Conservation (phyloP, 1,139 yeast genomes). For the Lodderomyces parapsilosis region DNA sequence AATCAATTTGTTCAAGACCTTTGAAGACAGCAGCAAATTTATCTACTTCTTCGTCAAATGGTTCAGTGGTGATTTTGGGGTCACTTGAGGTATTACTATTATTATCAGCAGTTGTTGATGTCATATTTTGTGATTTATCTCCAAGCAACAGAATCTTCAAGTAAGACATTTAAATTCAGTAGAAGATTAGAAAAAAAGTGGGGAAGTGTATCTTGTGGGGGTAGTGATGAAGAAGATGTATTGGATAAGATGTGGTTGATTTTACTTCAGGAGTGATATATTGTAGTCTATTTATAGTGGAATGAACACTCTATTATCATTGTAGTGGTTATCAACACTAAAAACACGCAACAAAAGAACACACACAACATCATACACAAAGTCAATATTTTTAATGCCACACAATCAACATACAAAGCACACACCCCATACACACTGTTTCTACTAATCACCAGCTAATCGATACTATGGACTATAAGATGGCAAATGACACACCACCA, state of each 20-base stretch:
- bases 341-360: too few species aligned
- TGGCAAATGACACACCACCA: too few species aligned
- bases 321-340: background rate
- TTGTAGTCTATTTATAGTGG: background rate
- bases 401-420: background rate
- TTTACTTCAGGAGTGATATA: too few species aligned
- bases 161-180: background rate
- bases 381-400: background rate
- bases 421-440: too few species aligned
- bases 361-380: background rate
- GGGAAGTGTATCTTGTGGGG: too few species aligned
- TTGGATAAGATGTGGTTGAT: too few species aligned
- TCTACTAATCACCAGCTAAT: too few species aligned
- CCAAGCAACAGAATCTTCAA: slow-evolving; percentile 2
- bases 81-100: too few species aligned
- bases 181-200: background rate
- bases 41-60: slow-evolving; percentile 1
- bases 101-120: background rate
- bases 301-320: too few species aligned
- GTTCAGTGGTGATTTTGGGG: background rate
- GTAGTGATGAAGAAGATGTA: too few species aligned
- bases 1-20: slow-evolving; percentile 7
- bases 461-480: too few species aligned
- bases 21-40: slow-evolving; percentile 9
- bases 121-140: slow-evolving; percentile 1